phyloP scores from a whole-genome alignment of 179 eudicot genomes.

The Silene vulgaris region DNA sequence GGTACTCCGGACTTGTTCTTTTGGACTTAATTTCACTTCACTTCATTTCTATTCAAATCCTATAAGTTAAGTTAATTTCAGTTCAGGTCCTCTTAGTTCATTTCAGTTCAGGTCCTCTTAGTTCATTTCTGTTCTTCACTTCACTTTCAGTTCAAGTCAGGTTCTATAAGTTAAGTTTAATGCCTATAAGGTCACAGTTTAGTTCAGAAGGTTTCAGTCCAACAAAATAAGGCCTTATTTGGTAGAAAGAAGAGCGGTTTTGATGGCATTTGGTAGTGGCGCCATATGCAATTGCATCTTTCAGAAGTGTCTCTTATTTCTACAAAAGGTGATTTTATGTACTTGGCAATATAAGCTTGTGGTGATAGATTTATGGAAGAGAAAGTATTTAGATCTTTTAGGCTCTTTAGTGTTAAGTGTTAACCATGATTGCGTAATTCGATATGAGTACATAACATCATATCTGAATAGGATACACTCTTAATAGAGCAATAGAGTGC shows the following conservation, averaged over 20 bases:
- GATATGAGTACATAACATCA: background rate
- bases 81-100: too few species aligned
- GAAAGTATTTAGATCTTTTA: background rate
- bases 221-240: background rate
- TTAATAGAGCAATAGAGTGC: background rate
- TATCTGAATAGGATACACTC: background rate
- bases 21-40: too few species aligned
- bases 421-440: background rate
- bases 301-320: constrained; percentile 1
- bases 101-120: too few species aligned
- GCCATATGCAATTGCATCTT: background rate
- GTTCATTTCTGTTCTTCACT: too few species aligned
- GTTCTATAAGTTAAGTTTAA: too few species aligned
- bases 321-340: background rate
- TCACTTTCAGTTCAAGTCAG: too few species aligned
- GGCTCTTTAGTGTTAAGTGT: background rate
- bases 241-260: constrained; percentile 7
- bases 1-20: background rate
- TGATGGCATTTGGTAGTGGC: constrained; percentile 9
- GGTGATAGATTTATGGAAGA: background rate
- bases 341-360: background rate
- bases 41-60: too few species aligned
- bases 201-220: too few species aligned
- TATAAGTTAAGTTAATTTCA: too few species aligned
- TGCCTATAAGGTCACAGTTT: too few species aligned